Evolutionary conservation across 805 yeast species (phyloP), one percentile per base, ranked within the genome.

Genomic region (Wickerhamomyces rabaulensis): DNA sequence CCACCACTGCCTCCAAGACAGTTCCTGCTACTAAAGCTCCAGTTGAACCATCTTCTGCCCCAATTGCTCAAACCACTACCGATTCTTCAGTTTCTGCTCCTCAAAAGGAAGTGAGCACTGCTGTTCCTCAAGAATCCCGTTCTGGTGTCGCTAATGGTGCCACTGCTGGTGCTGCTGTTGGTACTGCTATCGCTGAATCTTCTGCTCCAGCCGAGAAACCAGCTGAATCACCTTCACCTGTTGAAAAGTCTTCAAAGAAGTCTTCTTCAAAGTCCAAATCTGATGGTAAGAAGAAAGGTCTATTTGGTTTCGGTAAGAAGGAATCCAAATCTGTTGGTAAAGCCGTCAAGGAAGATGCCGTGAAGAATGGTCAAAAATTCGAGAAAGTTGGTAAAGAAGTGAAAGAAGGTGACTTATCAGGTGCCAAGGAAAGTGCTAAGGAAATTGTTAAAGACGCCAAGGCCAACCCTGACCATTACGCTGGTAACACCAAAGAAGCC

Each of bases 1-100:
- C 55, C 8, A 51, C 57, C 9, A 40, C 43, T 25, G 61, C 57
- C 29, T 55, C 60, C 35, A 54, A 57, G 44, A 25, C 43, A 25
- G 50, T 52, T 6, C 57, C 58, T 15, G 35, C 25, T n/a, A 52
- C 57, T 7, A 10, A 16, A 16, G 36, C 36, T 15, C 36, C 36
- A 33, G 16, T 16, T 33, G 20, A 16, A 33, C 20, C 5, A 33
- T 13, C 31, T 27, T 12, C 36, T 33, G 13, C 36, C 5, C 36
- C 36, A 33, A 33, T 33, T 16, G 20, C 20, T 7, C 20, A 33
- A 33, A 33, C 40, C 10, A 25, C 33, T 31, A 17, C 44, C 15
- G 31, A 31, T 35, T 15, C 45, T 35, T 8, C 43, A 17, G 21
- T 19, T 26, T 19, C 45, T 26, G 15, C 42, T 42, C 25, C 46